phyloP scores from a whole-genome alignment of 2,329 filamentous ascomycete species.

The Ustulina deusta region DNA sequence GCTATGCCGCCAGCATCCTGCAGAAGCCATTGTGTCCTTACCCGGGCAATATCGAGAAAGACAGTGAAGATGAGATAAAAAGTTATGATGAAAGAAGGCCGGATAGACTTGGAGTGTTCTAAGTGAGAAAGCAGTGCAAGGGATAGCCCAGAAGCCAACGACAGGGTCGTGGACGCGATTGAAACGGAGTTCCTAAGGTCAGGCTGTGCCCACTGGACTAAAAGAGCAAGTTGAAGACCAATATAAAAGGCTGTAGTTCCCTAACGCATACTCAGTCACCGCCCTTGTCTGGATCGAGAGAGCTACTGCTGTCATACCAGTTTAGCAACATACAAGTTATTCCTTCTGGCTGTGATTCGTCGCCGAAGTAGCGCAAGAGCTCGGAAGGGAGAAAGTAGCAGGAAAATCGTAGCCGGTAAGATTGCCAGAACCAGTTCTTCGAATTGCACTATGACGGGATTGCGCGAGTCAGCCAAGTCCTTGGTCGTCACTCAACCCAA shows the following conservation, averaged over 20 bases:
- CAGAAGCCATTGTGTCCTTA: constrained; percentile 31
- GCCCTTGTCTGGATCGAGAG: background rate
- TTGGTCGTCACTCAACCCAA: background rate
- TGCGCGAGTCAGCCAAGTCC: background rate
- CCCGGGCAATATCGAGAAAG: constrained; percentile 22
- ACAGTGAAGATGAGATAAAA: constrained; percentile 23
- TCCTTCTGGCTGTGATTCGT: constrained; percentile 16
- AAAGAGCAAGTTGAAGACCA: constrained; percentile 26
- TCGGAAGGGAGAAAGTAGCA: constrained; percentile 27
- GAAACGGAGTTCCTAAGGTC: constrained; percentile 24
- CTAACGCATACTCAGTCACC: constrained; percentile 21
- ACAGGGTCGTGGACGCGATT: constrained; percentile 25
- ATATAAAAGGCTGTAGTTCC: constrained; percentile 20
- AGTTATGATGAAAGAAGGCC: constrained; percentile 30
- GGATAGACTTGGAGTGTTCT: constrained; percentile 29
- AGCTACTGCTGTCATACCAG: constrained; percentile 7
- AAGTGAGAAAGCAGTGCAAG: constrained; percentile 27
- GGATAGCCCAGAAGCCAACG: constrained; percentile 26
- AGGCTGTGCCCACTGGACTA: constrained; percentile 22
- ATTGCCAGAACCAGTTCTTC: constrained; percentile 33
- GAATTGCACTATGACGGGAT: constrained; percentile 26
- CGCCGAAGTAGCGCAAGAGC: constrained; percentile 26
- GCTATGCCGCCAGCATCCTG: constrained; percentile 13
- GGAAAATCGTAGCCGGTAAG: constrained; percentile 25
- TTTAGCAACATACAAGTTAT: constrained; percentile 28